Conservation (phyloP, 192 early-diverging fungal genomes). For the Linnemannia zychae region DNA sequence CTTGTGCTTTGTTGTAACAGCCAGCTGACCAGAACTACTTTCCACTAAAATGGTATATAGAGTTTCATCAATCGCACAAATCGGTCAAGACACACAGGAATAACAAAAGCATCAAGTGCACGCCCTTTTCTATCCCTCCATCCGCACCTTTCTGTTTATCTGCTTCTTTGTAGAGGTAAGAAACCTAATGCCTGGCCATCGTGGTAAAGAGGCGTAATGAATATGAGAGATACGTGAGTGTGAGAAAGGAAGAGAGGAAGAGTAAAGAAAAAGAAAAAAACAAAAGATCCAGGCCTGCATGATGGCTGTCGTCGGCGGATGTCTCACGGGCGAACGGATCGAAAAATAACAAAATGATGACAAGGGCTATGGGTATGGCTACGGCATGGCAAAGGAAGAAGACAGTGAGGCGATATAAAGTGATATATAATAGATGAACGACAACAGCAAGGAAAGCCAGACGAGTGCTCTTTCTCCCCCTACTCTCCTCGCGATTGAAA, state of each 20-base stretch:
- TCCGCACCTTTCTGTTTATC: too few relatives aligned
- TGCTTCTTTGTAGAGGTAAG: too few relatives aligned
- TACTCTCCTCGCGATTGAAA: too few relatives aligned
- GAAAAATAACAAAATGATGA: slow-evolving; percentile 3
- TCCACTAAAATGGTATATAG: not conserved
- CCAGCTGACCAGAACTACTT: slow-evolving; percentile 3
- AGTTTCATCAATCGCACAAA: not conserved
- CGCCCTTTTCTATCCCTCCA: too few relatives aligned
- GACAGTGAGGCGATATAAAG: not conserved
- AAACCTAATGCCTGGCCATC: too few relatives aligned
- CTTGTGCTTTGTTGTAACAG: not conserved
- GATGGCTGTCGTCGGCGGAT: not conserved
- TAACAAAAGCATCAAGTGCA: not conserved
- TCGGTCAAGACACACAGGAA: too few relatives aligned
- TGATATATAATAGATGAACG: not conserved
- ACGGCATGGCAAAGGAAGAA: not conserved
- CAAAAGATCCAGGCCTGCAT: slow-evolving; percentile 16
- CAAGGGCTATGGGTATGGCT: not conserved
- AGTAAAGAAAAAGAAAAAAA: not conserved
- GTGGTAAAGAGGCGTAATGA: not conserved
- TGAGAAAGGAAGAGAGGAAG: not conserved
- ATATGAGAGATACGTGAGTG: not conserved
- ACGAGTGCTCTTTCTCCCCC: not conserved
- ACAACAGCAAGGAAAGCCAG: not conserved
- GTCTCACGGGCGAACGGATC: not conserved